A percentile compares a stretch with the other conserved stretches of the same genome.
Conservation (phyloP, 176 grass and related monocot genomes). For the Oryza meridionalis region DNA sequence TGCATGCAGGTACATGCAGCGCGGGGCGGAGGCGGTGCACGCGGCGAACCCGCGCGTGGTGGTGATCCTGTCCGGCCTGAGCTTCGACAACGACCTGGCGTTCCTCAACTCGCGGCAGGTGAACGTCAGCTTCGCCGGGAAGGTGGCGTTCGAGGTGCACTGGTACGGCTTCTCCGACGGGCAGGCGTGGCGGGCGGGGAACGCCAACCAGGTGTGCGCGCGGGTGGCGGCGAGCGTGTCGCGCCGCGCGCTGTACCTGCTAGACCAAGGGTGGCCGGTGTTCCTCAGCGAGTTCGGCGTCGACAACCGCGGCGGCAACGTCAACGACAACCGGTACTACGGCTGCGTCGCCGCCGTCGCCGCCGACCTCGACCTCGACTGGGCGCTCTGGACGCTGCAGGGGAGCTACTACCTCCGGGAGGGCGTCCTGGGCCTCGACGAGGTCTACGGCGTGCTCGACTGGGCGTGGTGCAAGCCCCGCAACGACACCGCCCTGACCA, state of each 20-base stretch:
- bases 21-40: constrained; percentile 82
- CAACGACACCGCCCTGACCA: constrained; percentile 53
- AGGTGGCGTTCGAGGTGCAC: constrained; percentile 87
- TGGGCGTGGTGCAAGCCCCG: constrained; percentile 47
- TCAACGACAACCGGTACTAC: constrained; percentile 79
- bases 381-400: constrained; percentile 90
- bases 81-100: constrained; percentile 81
- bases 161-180: constrained; percentile 92
- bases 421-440: constrained; percentile 56
- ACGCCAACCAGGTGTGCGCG: constrained; percentile 86
- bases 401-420: constrained; percentile 84
- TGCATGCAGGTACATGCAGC: constrained; percentile 83
- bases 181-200: constrained; percentile 53
- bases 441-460: constrained; percentile 72
- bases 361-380: constrained; percentile 82
- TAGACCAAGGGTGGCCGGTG: constrained; percentile 60
- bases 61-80: constrained; percentile 75
- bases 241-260: constrained; percentile 71
- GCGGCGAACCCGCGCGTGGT: constrained; percentile 63
- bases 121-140: constrained; percentile 61
- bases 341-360: constrained; percentile 61
- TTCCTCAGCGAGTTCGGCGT: constrained; percentile 90
- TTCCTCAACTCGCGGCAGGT: constrained; percentile 61
- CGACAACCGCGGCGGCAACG: constrained; percentile 75
- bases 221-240: constrained; percentile 41